phyloP scores from a whole-genome alignment of 2,329 filamentous ascomycete genomes.

The Fusarium bactridioides region DNA sequence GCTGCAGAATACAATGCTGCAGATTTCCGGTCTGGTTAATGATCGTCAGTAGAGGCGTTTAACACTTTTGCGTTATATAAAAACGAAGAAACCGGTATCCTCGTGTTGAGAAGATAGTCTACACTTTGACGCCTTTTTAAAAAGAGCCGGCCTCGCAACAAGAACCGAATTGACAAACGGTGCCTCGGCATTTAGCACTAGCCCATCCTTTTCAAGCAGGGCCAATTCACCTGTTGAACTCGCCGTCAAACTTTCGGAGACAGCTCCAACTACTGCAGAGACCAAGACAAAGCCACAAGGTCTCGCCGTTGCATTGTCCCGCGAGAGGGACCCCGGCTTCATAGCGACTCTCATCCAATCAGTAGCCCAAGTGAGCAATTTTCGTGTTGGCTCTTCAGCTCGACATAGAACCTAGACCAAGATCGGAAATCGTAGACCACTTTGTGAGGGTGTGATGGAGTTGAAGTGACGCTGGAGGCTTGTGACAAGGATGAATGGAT shows the following conservation, averaged over 20 bases:
- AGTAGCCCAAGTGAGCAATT: not conserved
- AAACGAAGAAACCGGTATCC: not conserved
- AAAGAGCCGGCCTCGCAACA: not conserved
- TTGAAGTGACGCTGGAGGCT: slow-evolving; percentile 28
- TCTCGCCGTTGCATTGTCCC: slow-evolving; percentile 13
- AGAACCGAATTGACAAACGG: not conserved
- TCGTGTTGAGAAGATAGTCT: not conserved
- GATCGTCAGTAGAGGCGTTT: slow-evolving; percentile 14
- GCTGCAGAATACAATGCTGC: not conserved
- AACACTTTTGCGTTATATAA: slow-evolving; percentile 6
- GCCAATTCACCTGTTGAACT: not conserved
- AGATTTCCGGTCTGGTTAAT: slow-evolving; percentile 4
- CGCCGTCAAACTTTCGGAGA: not conserved
- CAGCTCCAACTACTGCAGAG: not conserved
- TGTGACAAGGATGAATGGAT: not conserved
- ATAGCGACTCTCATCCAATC: not conserved
- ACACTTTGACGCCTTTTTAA: slow-evolving; percentile 8
- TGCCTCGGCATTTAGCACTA: not conserved
- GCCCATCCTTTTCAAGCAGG: not conserved
- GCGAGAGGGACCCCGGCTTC: not conserved
- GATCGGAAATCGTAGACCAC: slow-evolving; percentile 10
- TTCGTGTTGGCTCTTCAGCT: not conserved
- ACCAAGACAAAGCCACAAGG: slow-evolving; percentile 26
- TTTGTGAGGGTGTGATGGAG: slow-evolving; percentile 16
- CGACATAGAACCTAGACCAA: slow-evolving; percentile 7